Evolutionary conservation across 2,329 filamentous ascomycete species (phyloP).

Genomic region (Aspergillus latus): DNA sequence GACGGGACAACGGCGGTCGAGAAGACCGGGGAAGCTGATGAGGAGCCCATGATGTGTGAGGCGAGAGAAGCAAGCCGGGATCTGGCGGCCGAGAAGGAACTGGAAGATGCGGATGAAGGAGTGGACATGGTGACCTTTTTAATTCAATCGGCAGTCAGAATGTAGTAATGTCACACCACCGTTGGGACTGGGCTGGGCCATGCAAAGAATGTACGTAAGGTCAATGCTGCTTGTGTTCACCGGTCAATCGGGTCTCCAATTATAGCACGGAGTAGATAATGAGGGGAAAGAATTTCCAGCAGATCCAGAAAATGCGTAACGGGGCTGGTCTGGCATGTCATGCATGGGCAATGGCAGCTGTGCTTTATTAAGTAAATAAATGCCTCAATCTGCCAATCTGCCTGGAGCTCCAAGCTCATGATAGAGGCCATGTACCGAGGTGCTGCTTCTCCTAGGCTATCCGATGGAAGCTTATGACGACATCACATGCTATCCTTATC

Average conservation of each 20-base stretch:
- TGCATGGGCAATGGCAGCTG: background rate
- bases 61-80: constrained; percentile 37
- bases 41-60: constrained; percentile 65
- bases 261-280: constrained; percentile 2
- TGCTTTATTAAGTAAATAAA: constrained; percentile 9
- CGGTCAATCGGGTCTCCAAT: constrained; percentile 19
- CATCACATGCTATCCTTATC: constrained; percentile 5
- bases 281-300: constrained; percentile 1
- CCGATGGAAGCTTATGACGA: constrained; percentile 7
- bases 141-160: constrained; percentile 18
- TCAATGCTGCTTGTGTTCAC: constrained; percentile 38
- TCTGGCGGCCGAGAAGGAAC: constrained; percentile 23
- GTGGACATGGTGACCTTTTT: constrained; percentile 23
- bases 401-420: constrained; percentile 3
- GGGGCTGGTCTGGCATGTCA: background rate
- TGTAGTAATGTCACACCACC: constrained; percentile 23
- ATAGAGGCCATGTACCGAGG: constrained; percentile 3
- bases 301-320: background rate
- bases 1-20: constrained; percentile 75
- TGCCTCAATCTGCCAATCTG: background rate
- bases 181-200: background rate
- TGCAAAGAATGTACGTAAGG: background rate
- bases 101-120: constrained; percentile 17
- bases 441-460: background rate
- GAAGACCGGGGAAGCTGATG: constrained; percentile 63